Conservation (phyloP, 495 filamentous ascomycete genomes). For the Penicillium parvum region DNA sequence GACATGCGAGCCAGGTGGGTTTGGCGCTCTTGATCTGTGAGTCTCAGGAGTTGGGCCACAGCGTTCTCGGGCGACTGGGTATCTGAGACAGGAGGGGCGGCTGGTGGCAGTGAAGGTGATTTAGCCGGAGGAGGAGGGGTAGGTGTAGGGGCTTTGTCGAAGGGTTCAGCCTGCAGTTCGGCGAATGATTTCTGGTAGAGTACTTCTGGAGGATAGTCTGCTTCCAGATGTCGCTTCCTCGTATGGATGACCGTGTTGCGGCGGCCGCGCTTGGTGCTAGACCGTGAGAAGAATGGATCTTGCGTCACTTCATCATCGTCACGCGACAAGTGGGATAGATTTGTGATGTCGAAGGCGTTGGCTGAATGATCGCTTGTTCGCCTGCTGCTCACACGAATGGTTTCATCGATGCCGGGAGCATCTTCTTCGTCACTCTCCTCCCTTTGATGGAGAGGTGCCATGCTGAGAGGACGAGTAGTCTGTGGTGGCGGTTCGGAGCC, state of each 20-base stretch:
- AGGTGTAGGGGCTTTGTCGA: slow-evolving; percentile 34
- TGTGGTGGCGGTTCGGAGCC: slow-evolving; percentile 31
- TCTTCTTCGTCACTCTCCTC: slow-evolving; percentile 24
- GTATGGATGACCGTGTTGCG: slow-evolving; percentile 23
- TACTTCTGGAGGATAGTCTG: slow-evolving; percentile 41
- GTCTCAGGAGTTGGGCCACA: slow-evolving; percentile 25
- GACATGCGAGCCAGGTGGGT: slow-evolving; percentile 61
- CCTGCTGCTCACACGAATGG: slow-evolving; percentile 19
- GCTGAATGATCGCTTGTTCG: slow-evolving; percentile 27
- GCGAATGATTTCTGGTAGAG: slow-evolving; percentile 40
- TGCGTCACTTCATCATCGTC: slow-evolving; percentile 31
- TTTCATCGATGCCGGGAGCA: slow-evolving; percentile 19
- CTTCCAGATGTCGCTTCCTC: slow-evolving; percentile 35
- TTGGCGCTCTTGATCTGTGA: slow-evolving; percentile 45
- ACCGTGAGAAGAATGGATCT: slow-evolving; percentile 28
- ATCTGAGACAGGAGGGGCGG: slow-evolving; percentile 7
- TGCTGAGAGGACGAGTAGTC: slow-evolving; percentile 16
- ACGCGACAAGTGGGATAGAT: slow-evolving; percentile 28
- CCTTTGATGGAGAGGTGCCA: slow-evolving; percentile 15
- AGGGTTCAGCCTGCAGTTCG: slow-evolving; percentile 43
- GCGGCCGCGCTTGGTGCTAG: slow-evolving; percentile 8
- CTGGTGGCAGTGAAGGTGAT: slow-evolving; percentile 21
- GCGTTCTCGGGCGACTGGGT: slow-evolving; percentile 23
- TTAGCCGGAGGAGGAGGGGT: slow-evolving; percentile 12
- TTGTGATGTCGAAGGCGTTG: slow-evolving; percentile 34